Conservation (phyloP, 2,329 filamentous ascomycete genomes). For the Verticillium nubilum region DNA sequence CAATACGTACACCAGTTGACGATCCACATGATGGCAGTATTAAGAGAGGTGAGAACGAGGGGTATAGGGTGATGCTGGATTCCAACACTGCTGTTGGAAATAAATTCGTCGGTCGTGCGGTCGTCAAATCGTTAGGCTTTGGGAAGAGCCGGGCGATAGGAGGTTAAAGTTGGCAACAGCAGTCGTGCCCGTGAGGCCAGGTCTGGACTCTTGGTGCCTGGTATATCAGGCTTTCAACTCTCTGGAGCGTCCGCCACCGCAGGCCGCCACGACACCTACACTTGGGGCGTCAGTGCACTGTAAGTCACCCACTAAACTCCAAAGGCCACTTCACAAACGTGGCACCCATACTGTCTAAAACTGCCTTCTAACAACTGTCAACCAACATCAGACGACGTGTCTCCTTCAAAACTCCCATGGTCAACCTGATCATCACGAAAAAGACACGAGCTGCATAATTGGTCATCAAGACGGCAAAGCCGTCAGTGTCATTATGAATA, state of each 20-base stretch:
- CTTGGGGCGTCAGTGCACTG: background rate
- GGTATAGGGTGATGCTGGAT: background rate
- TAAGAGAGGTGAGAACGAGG: background rate
- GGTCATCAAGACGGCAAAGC: background rate
- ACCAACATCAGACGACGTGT: no score
- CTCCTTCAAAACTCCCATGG: no score
- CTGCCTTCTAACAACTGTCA: no score
- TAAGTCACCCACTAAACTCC: background rate
- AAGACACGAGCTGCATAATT: background rate
- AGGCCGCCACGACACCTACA: background rate
- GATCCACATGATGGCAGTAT: constrained; percentile 71
- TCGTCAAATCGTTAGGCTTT: constrained; percentile 2
- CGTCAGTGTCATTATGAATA: background rate
- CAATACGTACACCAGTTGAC: constrained; percentile 82
- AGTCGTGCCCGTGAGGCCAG: background rate
- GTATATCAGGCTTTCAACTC: background rate
- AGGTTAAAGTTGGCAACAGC: constrained; percentile 3
- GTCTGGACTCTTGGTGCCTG: background rate
- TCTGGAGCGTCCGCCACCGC: background rate
- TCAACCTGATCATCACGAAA: no score
- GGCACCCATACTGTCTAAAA: no score
- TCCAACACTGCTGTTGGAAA: background rate
- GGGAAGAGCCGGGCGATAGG: background rate
- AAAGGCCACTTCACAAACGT: no score
- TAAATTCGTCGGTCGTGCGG: constrained; percentile 1